Base-by-base conservation (phyloP, 2,329 filamentous ascomycete genomes). In the Pseudovirgaria hyperparasitica region DNA sequence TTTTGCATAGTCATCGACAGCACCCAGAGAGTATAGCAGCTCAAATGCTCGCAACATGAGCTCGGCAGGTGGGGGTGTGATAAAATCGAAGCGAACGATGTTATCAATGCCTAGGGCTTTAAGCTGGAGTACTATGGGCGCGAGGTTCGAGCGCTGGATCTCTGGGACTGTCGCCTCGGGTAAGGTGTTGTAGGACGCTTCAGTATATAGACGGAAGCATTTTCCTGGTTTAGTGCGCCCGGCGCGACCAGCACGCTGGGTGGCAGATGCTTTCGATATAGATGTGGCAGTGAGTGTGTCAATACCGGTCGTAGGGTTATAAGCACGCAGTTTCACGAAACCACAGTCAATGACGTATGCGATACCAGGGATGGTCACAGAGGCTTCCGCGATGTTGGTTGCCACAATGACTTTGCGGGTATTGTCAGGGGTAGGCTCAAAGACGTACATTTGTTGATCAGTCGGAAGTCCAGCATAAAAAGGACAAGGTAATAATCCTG, bases 81-180 rank as follows among this genome's bases (percentile, higher is more conserved):
- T 59, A 48, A 87, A 98, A 42, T 86, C 76, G 50, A 96, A 98
- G 4, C 84, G 76, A 5, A 84, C 72, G 18, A 96, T 76, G 41
- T 98, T 96, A 51, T 94, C 86, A 39, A 96, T 92, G 0, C 90
- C 90, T 2, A 98, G 64, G 2, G 90, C 87, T 55, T 96, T 93
- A 20, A 98, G 72, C 45, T 96, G 87, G 22, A 98, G 65, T 20
- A 96, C 70, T 3, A 85, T 75, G 0, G 85, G 82, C 0, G 87
- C 85, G 13, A 98, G 67, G 44, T 96, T 92, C 2, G 82, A 86
- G 26, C 90, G 72, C 46, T 94, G 86, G 17, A 96, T 85, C 51
- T 98, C 90, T 0, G 90, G 90, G 2, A 82, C 63, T 7, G 82
- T 92, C 16, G 74, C 66, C 32, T 81, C 75, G 1, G 73, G 65